Base-by-base conservation (phyloP, 352 stramenopile genomes). In the Thraustochytrium sp. region DNA sequence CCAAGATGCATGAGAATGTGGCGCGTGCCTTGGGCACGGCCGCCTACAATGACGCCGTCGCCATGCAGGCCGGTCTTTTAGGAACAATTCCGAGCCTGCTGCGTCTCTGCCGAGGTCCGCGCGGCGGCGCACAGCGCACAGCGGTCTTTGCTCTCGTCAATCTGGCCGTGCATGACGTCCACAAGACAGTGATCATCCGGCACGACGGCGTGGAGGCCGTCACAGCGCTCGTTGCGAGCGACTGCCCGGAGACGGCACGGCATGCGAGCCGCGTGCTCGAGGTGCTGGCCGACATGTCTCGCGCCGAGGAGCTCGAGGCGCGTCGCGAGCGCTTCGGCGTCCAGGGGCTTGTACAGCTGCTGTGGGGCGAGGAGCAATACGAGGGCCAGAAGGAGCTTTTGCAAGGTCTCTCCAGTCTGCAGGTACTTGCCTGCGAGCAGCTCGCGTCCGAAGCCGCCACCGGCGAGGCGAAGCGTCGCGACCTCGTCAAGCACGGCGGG, bases 21-120 rank as follows among this genome's bases (percentile, higher is more conserved):
- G 90, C 91, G 31, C 89, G 92, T 11, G 92, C 92, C 5, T 74
- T 95, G 26, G 94, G 92, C 36, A 89, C 90, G 29, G 86, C 94
- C 13, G 92, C 92, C 8, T 96, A 95, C 85, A 93, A 89, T 78
- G 91, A 96, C 56, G 68, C 85, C 31, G 88, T 94, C n/a, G 91
- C 91, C 26, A 38, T 93, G 5, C 82, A 86, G 11, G 85, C 94
- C 82, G 91, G 88, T 34, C 72, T 84, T 23, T 36, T 85, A 54
- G 37, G 65, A 42, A 23, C 82, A 56, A 74, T 53, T 75, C 2
- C 88, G 21, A 44, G 90, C 21, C 89, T 95, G 36, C 85, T 85
- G 21, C 80, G 92, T 0, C 92, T 91, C 42, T 82, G 80, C 8
- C 78, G 82, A 65, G 16, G 75, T 0, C 84, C 74, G n/a, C 78